phyloP scores from a whole-genome alignment of 306 rosid genomes.

The Senna tora region DNA sequence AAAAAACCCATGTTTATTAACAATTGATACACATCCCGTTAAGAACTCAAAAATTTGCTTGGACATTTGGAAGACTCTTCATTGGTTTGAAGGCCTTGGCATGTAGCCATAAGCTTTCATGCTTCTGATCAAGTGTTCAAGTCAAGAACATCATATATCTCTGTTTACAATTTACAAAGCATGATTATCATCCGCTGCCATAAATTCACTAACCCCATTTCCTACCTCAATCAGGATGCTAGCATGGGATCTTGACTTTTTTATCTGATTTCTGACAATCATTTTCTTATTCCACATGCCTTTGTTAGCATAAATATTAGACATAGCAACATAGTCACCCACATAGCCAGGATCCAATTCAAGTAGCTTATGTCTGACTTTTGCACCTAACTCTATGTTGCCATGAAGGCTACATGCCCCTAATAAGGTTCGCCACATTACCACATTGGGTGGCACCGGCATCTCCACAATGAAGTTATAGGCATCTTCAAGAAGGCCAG shows the following conservation, averaged over 20 bases:
- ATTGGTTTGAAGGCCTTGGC: constrained; percentile 16
- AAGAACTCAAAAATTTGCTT: constrained; percentile 44
- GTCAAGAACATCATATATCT: constrained; percentile 45
- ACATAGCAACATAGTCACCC: constrained; percentile 63
- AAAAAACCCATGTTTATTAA: constrained; percentile 35
- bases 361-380: constrained; percentile 48
- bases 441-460: constrained; percentile 44
- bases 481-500: constrained; percentile 54
- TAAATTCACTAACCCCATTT: constrained; percentile 42
- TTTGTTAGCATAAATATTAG: constrained; percentile 62
- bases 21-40: constrained; percentile 47
- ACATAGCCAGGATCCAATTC: constrained; percentile 54
- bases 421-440: constrained; percentile 61
- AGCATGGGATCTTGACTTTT: constrained; percentile 51
- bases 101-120: constrained; percentile 38
- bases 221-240: constrained; percentile 56
- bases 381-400: constrained; percentile 49
- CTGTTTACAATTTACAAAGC: constrained; percentile 32
- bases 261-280: constrained; percentile 49
- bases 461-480: constrained; percentile 53
- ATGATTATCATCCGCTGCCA: constrained; percentile 39
- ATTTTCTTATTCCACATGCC: constrained; percentile 65
- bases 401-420: constrained; percentile 62
- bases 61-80: constrained; percentile 5
- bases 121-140: constrained; percentile 38